Base-by-base conservation (phyloP, 305 asterid genomes). In the Withania somnifera region DNA sequence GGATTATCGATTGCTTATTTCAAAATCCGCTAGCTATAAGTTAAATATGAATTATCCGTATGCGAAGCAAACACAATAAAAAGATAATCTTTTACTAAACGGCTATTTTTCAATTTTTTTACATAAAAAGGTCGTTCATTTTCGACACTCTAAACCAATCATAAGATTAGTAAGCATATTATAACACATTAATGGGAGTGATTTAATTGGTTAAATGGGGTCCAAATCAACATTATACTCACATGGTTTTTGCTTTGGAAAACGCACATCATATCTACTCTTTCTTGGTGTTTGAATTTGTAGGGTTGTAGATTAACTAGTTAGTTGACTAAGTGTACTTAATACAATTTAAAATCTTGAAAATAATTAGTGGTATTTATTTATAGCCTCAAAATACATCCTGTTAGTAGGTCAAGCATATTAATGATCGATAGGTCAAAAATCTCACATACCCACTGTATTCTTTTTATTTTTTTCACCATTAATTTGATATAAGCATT, bases 371-470 rank as follows among this genome's bases (percentile, higher is more conserved):
- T 76, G 32, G 40, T 50, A 69, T 83, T 81, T 60, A 82, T 78
- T 53, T 77, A 58, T 47, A 60, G 69, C 28, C 30, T 60, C 64
- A 69, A 78, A 68, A 20, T 82, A 82, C 86, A 82, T 84, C 30
- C 81, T 75, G 87, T 63, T 83, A 28, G 86, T 86, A 80, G 89
- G 86, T 86, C 87, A 60, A 87, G 64, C 82, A 32, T 82, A 57
- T 50, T 82, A 47, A 85, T 85, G 54, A n/a, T 56, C 22, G 13
- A 9, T 52, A 19, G 7, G 38, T 42, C 78, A 40, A 22, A 22
- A 69, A 69, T 69, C 9, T 67, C 28, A 61, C 42, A 36, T 19
- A n/a, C 53, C 34, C 26, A n/a, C n/a, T n/a, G n/a, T 28, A 66
- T 66, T 34, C 15, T 17, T 7, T 14, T 0, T 0, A 4, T 11